Percentiles rank a stretch among this genome's conserved stretches.
phyloP scores from a whole-genome alignment of 1,284 basidiomycete genomes.

The Rhodotorula sp. region DNA sequence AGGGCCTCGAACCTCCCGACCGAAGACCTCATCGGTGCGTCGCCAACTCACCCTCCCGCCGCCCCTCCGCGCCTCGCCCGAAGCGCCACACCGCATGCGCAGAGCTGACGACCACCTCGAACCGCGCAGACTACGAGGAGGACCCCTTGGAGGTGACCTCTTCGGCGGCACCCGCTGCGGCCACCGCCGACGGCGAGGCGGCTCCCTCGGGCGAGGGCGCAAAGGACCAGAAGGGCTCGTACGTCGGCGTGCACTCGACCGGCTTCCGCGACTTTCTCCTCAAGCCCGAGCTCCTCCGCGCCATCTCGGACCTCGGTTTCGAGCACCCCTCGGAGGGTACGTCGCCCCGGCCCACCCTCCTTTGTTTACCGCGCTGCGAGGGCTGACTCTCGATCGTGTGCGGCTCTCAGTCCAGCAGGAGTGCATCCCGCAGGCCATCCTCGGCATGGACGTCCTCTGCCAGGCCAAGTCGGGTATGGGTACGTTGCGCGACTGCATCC shows the following conservation, averaged over 20 bases:
- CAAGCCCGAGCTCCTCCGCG: slow-evolving; percentile 94
- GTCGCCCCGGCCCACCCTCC: slow-evolving; percentile 37
- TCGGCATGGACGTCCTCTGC: slow-evolving; percentile 99
- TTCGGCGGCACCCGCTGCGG: slow-evolving; percentile 50
- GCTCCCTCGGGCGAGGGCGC: slow-evolving; percentile 64
- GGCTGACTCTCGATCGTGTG: slow-evolving; percentile 6
- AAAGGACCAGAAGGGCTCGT: slow-evolving; percentile 87
- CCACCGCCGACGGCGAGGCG: slow-evolving; percentile 52
- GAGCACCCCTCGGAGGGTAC: slow-evolving; percentile 99
- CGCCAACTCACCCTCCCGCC: background rate
- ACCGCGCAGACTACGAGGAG: slow-evolving; percentile 59
- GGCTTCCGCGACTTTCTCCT: slow-evolving; percentile 82
- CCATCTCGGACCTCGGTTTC: slow-evolving; percentile 98
- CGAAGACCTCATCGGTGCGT: slow-evolving; percentile 40
- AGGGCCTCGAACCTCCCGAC: slow-evolving; percentile 21
- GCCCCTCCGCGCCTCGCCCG: background rate
- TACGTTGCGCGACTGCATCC: slow-evolving; percentile 14
- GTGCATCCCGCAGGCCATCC: slow-evolving; percentile 98
- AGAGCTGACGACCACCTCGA: background rate
- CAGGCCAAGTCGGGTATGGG: slow-evolving; percentile 99
- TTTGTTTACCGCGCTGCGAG: background rate
- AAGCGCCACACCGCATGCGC: too few relatives aligned
- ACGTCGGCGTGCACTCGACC: slow-evolving; percentile 88
- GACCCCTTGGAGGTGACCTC: slow-evolving; percentile 61
- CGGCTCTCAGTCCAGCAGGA: slow-evolving; percentile 89